Evolutionary conservation across 169 alveolate species (phyloP).

Genomic region (Plasmodium billcollinsi): DNA sequence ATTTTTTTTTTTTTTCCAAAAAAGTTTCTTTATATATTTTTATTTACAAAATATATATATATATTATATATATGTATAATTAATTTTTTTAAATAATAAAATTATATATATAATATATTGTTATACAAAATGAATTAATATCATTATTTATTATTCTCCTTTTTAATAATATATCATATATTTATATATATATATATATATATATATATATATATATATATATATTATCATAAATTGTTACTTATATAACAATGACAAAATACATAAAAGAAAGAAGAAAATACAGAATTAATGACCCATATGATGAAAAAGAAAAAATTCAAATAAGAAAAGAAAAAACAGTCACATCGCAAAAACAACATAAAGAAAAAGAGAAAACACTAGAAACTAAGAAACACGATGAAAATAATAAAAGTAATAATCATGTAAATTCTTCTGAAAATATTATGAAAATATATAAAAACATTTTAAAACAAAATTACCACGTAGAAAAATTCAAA

Average conservation of each 20-base stretch:
- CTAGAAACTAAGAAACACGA: not conserved
- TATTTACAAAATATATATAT: not conserved
- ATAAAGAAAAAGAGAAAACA: constrained; percentile 8
- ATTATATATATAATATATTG: not conserved
- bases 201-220: not conserved
- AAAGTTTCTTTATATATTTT: not conserved
- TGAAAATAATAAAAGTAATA: not conserved
- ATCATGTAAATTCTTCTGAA: constrained; percentile 24
- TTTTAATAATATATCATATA: not conserved
- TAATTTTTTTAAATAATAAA: not conserved
- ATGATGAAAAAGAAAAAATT: constrained; percentile 38
- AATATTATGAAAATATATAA: constrained; percentile 43
- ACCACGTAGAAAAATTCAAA: constrained; percentile 38
- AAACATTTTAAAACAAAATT: constrained; percentile 26
- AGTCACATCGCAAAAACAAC: constrained; percentile 2
- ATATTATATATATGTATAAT: not conserved
- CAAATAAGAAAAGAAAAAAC: constrained; percentile 2
- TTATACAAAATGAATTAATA: not conserved
- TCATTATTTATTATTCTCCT: not conserved
- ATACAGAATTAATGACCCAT: constrained; percentile 53
- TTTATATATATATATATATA: not conserved
- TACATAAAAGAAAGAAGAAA: constrained; percentile 62
- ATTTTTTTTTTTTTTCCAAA: not conserved
- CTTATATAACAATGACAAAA: constrained; percentile 37
- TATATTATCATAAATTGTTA: not conserved